Evolutionary conservation across 2,329 filamentous ascomycete genomes (phyloP).

Genomic region (Colletotrichum eleusines): DNA sequence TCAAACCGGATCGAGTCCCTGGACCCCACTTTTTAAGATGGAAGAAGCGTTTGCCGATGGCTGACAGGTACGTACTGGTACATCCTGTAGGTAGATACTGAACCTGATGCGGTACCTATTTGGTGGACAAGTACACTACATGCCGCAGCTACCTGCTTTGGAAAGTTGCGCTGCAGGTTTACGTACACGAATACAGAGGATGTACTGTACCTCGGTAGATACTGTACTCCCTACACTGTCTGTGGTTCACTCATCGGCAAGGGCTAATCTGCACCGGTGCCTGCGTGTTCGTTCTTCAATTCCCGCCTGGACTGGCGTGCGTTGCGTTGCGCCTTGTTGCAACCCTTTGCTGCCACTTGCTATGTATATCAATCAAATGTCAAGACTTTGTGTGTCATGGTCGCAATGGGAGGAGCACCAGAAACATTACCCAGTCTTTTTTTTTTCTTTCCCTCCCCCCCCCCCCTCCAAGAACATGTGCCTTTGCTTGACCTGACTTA

Average conservation of each 20-base stretch:
- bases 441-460: no score
- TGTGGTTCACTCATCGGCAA: not conserved
- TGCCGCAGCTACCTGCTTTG: no score
- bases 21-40: conserved; percentile 42
- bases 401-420: not conserved
- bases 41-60: conserved; percentile 41
- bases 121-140: not conserved
- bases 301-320: not conserved
- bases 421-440: not conserved
- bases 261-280: not conserved
- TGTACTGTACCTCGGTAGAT: not conserved
- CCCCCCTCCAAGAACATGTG: not conserved
- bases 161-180: no score
- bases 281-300: not conserved
- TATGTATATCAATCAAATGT: no score
- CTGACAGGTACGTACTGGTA: conserved; percentile 13
- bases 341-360: not conserved
- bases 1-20: conserved; percentile 41
- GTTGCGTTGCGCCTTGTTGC: not conserved
- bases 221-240: not conserved
- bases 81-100: not conserved
- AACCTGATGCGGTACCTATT: not conserved
- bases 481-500: conserved; percentile 4
- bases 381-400: no score
- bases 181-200: no score